Base-by-base conservation (phyloP, 352 stramenopile species). In the Stramenopiles sp. region DNA sequence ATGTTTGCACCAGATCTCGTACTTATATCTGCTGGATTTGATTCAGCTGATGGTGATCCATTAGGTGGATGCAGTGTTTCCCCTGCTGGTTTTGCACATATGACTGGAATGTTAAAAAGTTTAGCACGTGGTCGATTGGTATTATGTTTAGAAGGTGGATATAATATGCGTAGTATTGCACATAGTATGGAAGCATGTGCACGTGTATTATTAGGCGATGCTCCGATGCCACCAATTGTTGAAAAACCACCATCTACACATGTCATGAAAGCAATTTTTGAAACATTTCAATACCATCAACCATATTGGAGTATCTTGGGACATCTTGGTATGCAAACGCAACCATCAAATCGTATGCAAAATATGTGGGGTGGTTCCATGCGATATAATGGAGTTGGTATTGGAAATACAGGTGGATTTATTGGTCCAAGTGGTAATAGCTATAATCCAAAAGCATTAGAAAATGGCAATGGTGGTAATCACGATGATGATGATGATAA, bases 21-120 rank as follows among this genome's bases (percentile, higher is more conserved):
- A 38, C 89, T 98, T 74, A 84, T 98, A 69, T 96, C 90, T 30
- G 92, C 93, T 33, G 94, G 94, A 6, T 98, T 98, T 83, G 94
- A 98, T 84, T 93, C 91, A 0, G 92, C 97, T 81, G 84, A 89
- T 69, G 93, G 95, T 81, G 92, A 97, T 83, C 91, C 90, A 6
- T 83, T 97, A 31, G 89, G 90, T 29, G 87, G 91, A 43, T 90
- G 90, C 79, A 38, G 84, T 20, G 80, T 95, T 0, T 87, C 89
- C 20, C 86, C 86, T 0, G 76, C 80, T 0, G 85, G 87, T 6
- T 90, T 86, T 74, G 85, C 86, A 27, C 80, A 82, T 30, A 89
- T 91, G 79, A 90, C 86, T 1, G 78, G 83, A 30, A 81, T 83
- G 31, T 79, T 91, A 7, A 79, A 84, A 43, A 81, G 84, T 30